Base-by-base conservation (phyloP, 2,329 filamentous ascomycete genomes). In the Penicillium sp. region DNA sequence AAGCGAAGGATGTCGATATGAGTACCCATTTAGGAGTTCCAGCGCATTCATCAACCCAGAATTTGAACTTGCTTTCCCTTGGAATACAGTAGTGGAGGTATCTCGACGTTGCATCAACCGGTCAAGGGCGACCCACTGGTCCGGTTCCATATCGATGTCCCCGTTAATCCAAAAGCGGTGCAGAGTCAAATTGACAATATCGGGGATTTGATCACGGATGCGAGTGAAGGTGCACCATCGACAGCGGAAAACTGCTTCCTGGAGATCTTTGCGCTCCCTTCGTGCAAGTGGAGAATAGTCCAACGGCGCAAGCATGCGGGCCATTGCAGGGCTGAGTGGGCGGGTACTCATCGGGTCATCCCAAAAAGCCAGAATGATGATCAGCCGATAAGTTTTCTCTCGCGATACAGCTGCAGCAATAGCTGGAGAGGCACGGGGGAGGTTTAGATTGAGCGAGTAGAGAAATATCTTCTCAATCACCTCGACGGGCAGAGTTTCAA, bases 401-500 rank as follows among this genome's bases (percentile, higher is more conserved):
- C 70, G 69, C 0, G 77, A 77, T 10, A 80, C 56, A 2, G 69
- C 71, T 0, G 64, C 61, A 9, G 71, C 72, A 9, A 83, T 62
- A 10, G 66, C 56, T 0, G 67, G 68, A 0, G 81, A 83, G 5
- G 73, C 70, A 14, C 68, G 68, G 2, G 77, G 70, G 1, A 81
- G 63, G 33, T 78, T 75, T 28, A 79, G 58, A 56, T 82, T 80
- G 21, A 77, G 62, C 5, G 76, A 75, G 24, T 74, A 65, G n/a
- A 80, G 67, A 55, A 83, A 83, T 42, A 83, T 81, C 36, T 74
- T 70, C 59, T 83, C 77, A n/a, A 83, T 70, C 11, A 83, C 64
- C 63, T 83, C 81, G 3, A 73, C 64, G 0, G 81, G 81, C 0
- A 83, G 69, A 4, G 59, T 52, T 60, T 83, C 80, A 11, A 83